Evolutionary conservation across 2,329 filamentous ascomycete genomes (phyloP).

Genomic region (Trichoderma gracile): DNA sequence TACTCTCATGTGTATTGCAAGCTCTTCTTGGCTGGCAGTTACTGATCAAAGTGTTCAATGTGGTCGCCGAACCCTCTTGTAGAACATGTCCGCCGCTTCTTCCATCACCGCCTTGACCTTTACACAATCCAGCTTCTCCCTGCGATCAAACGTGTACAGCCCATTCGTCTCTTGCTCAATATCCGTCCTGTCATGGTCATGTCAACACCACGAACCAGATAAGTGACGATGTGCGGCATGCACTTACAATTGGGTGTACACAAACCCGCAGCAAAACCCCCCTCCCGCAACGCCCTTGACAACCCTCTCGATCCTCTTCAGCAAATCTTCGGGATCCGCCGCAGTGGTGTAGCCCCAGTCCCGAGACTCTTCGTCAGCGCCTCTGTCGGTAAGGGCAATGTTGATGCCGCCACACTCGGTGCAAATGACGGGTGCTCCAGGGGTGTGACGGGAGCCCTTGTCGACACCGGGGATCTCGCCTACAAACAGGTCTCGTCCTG

Average conservation of each 20-base stretch:
- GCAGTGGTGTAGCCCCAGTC: conserved; percentile 72
- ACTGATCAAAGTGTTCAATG: too few species aligned
- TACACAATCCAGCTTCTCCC: conserved; percentile 59
- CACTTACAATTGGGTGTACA: conserved; percentile 65
- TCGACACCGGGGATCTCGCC: conserved; percentile 46
- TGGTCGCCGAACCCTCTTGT: conserved; percentile 33
- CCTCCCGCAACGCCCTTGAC: conserved; percentile 58
- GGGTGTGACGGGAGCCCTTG: conserved; percentile 51
- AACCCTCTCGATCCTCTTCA: conserved; percentile 59
- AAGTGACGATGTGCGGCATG: neutral
- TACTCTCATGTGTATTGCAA: too few species aligned
- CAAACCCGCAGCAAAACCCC: conserved; percentile 61
- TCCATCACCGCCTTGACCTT: conserved; percentile 61
- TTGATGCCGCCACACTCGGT: conserved; percentile 70
- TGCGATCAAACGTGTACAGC: conserved; percentile 62
- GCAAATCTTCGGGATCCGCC: conserved; percentile 57
- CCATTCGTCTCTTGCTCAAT: conserved; percentile 71
- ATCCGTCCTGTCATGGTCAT: conserved; percentile 43
- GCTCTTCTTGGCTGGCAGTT: too few species aligned
- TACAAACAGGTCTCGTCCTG: conserved; percentile 57
- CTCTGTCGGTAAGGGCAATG: conserved; percentile 50
- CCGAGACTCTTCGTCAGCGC: conserved; percentile 43
- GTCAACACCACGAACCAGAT: conserved; percentile 19
- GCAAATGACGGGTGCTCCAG: conserved; percentile 62
- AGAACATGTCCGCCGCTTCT: conserved; percentile 51